Evolutionary conservation across 257 asterid species (phyloP).

Genomic region (Anisodus tanguticus): DNA sequence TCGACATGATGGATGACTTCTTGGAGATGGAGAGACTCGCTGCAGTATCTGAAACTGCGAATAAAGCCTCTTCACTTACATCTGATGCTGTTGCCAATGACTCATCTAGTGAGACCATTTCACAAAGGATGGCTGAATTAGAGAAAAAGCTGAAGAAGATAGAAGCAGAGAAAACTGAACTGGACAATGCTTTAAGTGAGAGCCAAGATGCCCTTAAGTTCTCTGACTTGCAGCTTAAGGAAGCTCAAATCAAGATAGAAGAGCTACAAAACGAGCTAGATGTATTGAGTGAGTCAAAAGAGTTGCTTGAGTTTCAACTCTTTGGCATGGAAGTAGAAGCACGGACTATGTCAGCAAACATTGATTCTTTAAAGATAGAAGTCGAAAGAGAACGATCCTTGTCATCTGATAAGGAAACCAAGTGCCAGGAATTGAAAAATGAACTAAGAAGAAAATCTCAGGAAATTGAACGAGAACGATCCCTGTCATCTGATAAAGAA

Average conservation of each 20-base stretch:
- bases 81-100: slow-evolving; percentile 41
- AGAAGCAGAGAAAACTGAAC: slow-evolving; percentile 52
- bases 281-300: slow-evolving; percentile 51
- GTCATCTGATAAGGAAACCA: background rate
- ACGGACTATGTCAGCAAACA: slow-evolving; percentile 48
- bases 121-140: slow-evolving; percentile 48
- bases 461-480: slow-evolving; percentile 47
- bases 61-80: slow-evolving; percentile 38
- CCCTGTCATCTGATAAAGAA: slow-evolving; percentile 46
- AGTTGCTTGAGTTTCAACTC: slow-evolving; percentile 60
- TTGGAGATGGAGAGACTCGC: slow-evolving; percentile 86
- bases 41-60: slow-evolving; percentile 57
- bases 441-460: too few species aligned
- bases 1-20: slow-evolving; percentile 89
- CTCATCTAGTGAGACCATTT: slow-evolving; percentile 48
- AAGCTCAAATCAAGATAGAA: slow-evolving; percentile 42
- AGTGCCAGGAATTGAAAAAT: too few species aligned
- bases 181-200: slow-evolving; percentile 50
- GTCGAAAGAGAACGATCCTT: slow-evolving; percentile 45
- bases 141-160: slow-evolving; percentile 58
- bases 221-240: slow-evolving; percentile 45
- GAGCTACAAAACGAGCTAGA: slow-evolving; percentile 56
- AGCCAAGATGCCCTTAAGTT: slow-evolving; percentile 45
- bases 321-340: slow-evolving; percentile 61
- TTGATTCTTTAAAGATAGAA: slow-evolving; percentile 49